Percentiles rank a stretch among this genome's conserved stretches.
These are phyloP conservation scores for Raffaelea albimanens DNA, from an alignment of 2,329 filamentous ascomycete genomes.

Conservation along the genomic window DNA sequence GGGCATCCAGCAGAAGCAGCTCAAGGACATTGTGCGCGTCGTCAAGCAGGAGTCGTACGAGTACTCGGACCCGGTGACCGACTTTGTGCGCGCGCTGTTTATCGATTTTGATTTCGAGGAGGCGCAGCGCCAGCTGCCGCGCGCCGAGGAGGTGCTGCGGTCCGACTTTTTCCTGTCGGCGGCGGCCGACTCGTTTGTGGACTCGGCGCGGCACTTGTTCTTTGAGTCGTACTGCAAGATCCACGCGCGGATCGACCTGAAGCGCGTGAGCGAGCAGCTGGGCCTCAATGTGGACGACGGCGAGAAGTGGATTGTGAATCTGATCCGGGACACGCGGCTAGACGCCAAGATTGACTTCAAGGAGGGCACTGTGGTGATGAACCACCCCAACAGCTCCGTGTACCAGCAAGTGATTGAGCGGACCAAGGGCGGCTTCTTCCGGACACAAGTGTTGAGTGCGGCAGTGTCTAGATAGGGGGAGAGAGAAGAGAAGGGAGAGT, in stretches of 20 bases:
- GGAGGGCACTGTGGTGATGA: constrained; percentile 98
- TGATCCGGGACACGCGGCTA: constrained; percentile 93
- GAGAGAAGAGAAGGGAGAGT: not conserved
- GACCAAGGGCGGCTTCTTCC: constrained; percentile 97
- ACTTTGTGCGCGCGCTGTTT: constrained; percentile 93
- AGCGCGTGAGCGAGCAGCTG: constrained; percentile 85
- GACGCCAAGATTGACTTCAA: constrained; percentile 99
- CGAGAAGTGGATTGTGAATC: constrained; percentile 99
- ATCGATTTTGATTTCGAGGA: constrained; percentile 96
- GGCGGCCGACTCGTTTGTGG: constrained; percentile 80
- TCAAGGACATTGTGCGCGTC: constrained; percentile 94
- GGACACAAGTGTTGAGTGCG: constrained; percentile 85
- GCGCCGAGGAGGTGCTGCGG: constrained; percentile 84
- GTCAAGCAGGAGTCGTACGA: constrained; percentile 97
- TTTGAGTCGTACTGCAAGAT: constrained; percentile 99
- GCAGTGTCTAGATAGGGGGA: constrained; percentile 34
- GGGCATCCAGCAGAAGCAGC: constrained; percentile 87
- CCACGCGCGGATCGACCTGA: constrained; percentile 95
- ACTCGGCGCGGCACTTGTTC: constrained; percentile 89
- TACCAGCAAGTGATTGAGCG: constrained; percentile 99
- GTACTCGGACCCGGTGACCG: constrained; percentile 90
- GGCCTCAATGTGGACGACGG: constrained; percentile 89
- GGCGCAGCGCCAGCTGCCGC: constrained; percentile 76
- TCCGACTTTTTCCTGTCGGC: constrained; percentile 92
- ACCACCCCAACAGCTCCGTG: constrained; percentile 95